A percentile compares a stretch with the other conserved stretches of the same genome.
These are phyloP conservation scores for Zygosaccharomyces pseudorouxii DNA, from an alignment of 805 yeast species.

Conservation along the genomic window DNA sequence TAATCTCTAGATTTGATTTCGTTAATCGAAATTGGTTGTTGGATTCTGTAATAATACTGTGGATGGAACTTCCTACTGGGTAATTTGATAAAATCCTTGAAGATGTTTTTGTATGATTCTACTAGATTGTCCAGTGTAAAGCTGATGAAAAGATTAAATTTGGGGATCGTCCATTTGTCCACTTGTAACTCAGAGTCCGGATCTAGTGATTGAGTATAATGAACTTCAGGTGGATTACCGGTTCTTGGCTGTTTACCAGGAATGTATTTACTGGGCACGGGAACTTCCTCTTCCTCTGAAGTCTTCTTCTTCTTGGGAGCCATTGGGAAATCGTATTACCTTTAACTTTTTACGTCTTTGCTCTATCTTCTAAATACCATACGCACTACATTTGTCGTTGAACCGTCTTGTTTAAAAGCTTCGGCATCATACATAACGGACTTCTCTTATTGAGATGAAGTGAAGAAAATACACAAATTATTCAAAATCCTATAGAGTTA, in stretches of 20 bases:
- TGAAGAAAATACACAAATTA: not conserved
- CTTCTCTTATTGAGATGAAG: not conserved
- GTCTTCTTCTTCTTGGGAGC: slow-evolving; percentile 23
- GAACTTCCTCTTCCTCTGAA: slow-evolving; percentile 12
- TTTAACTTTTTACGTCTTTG: too few species aligned
- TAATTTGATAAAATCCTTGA: slow-evolving; percentile 57
- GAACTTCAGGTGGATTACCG: slow-evolving; percentile 21
- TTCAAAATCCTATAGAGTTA: slow-evolving; percentile 13
- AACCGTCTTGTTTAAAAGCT: slow-evolving; percentile 1
- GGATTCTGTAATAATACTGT: slow-evolving; percentile 66
- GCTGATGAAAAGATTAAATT: slow-evolving; percentile 29
- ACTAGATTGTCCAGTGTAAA: slow-evolving; percentile 29
- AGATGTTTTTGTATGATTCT: slow-evolving; percentile 28
- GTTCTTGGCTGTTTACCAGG: slow-evolving; percentile 35
- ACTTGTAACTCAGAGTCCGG: slow-evolving; percentile 31
- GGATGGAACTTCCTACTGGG: slow-evolving; percentile 76
- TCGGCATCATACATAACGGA: not conserved
- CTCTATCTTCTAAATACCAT: not conserved
- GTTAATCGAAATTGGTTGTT: slow-evolving; percentile 61
- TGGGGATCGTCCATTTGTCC: slow-evolving; percentile 34
- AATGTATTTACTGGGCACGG: slow-evolving; percentile 19
- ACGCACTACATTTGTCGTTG: not conserved
- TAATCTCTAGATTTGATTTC: slow-evolving; percentile 50
- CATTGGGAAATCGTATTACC: slow-evolving; percentile 8
- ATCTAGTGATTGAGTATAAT: slow-evolving; percentile 28